Evolutionary conservation across 176 grass and related monocot species (phyloP).

Genomic region (Hsuehochloa calcarea): DNA sequence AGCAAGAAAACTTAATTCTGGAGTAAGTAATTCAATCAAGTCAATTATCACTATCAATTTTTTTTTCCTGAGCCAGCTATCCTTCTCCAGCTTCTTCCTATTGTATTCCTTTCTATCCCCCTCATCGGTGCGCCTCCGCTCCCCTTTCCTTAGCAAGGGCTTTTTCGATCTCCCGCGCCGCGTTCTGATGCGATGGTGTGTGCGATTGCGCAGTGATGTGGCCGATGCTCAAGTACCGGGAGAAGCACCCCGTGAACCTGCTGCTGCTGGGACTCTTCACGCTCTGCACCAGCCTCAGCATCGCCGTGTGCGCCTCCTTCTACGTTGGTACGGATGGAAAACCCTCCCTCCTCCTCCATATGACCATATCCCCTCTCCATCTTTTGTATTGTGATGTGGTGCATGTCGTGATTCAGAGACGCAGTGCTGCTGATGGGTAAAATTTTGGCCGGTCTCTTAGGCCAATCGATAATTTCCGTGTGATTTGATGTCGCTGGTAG

Average conservation of each 20-base stretch:
- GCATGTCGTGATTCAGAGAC: too few relatives aligned
- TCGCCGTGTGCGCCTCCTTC: slow-evolving; percentile 37
- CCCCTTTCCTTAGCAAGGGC: neutral
- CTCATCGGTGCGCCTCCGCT: slow-evolving; percentile 27
- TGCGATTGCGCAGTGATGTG: slow-evolving; percentile 41
- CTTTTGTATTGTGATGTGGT: too few relatives aligned
- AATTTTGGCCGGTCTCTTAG: too few relatives aligned
- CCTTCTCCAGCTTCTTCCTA: too few relatives aligned
- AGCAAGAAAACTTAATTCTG: too few relatives aligned
- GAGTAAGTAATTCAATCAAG: too few relatives aligned
- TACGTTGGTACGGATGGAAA: slow-evolving; percentile 32
- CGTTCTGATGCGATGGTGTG: neutral
- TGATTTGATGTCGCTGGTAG: neutral
- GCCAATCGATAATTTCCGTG: neutral
- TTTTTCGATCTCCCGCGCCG: neutral
- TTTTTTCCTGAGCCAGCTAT: too few relatives aligned
- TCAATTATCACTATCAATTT: too few relatives aligned
- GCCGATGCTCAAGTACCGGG: slow-evolving; percentile 51
- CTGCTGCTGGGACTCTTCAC: slow-evolving; percentile 53
- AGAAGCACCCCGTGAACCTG: slow-evolving; percentile 57
- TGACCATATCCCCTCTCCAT: neutral
- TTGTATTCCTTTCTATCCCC: neutral
- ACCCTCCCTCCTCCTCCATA: neutral
- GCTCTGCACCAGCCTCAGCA: slow-evolving; percentile 53
- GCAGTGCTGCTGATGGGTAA: too few relatives aligned